Conservation (phyloP, 106 monocot species). For the Ottelia alismoides region DNA sequence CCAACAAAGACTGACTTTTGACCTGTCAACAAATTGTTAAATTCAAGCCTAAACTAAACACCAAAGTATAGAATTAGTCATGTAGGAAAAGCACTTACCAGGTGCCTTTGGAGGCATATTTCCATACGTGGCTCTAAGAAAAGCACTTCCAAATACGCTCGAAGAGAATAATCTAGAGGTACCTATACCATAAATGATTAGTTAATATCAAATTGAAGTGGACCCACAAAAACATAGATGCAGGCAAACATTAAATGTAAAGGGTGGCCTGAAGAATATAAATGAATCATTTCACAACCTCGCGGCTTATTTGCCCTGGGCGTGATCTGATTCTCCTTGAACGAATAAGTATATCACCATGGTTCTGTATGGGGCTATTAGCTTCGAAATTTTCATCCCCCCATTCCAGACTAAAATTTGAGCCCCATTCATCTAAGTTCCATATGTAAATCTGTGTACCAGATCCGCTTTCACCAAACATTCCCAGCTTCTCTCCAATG, state of each 20-base stretch:
- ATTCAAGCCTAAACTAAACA: too few species aligned
- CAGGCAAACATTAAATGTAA: not conserved
- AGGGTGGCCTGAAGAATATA: not conserved
- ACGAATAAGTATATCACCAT: constrained; percentile 55
- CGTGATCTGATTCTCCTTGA: constrained; percentile 65
- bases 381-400: constrained; percentile 3
- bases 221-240: not conserved
- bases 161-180: constrained; percentile 72
- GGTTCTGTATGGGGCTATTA: not conserved
- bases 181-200: too few species aligned
- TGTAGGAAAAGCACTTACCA: constrained; percentile 22
- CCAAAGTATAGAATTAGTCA: too few species aligned
- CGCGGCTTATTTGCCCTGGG: constrained; percentile 49
- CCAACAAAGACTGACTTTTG: constrained; percentile 44
- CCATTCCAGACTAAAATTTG: constrained; percentile 56
- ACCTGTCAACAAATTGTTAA: constrained; percentile 32
- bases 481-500: constrained; percentile 50
- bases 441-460: constrained; percentile 85
- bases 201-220: not conserved
- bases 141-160: constrained; percentile 66
- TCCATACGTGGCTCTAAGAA: constrained; percentile 66
- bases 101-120: constrained; percentile 60
- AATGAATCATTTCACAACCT: constrained; percentile 24
- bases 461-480: constrained; percentile 44
- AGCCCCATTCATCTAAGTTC: constrained; percentile 80